Evolutionary conservation across 177 flowering plant species (phyloP).

Genomic region (Telopea speciosissima): DNA sequence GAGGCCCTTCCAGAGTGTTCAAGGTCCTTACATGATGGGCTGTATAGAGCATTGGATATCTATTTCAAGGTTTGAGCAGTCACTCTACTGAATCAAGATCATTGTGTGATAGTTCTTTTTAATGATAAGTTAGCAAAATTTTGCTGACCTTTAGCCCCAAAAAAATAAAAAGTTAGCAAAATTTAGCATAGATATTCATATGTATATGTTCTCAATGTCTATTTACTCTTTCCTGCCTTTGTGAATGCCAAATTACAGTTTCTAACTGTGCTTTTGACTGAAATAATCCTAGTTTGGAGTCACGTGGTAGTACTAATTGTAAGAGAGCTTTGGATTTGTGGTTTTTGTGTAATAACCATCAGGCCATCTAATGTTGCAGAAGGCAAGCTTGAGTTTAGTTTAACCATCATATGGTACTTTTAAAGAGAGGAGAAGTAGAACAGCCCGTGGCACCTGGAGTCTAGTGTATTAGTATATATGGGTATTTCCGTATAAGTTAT

Average conservation of each 20-base stretch:
- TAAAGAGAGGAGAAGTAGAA: background rate
- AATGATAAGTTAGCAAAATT: background rate
- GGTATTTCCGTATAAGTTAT: too few relatives aligned
- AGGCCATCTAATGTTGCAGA: background rate
- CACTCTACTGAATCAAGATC: background rate
- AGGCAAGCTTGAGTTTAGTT: background rate
- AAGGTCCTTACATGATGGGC: conserved; percentile 81
- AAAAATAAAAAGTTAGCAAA: background rate
- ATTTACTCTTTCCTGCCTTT: background rate
- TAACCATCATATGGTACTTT: background rate
- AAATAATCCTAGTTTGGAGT: background rate
- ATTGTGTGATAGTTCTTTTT: background rate
- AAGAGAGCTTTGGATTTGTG: background rate
- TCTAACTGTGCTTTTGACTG: background rate
- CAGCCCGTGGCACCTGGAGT: background rate
- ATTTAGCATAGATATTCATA: background rate
- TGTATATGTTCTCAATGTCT: background rate
- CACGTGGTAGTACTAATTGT: background rate
- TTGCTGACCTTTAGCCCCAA: too few relatives aligned
- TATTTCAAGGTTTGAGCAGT: conserved; percentile 65
- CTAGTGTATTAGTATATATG: background rate
- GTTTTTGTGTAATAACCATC: background rate
- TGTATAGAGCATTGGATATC: conserved; percentile 89
- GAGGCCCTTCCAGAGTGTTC: conserved; percentile 78
- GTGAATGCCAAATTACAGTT: background rate